Base-by-base conservation (phyloP, 768 basidiomycete species). In the Coprinellus micaceus region DNA sequence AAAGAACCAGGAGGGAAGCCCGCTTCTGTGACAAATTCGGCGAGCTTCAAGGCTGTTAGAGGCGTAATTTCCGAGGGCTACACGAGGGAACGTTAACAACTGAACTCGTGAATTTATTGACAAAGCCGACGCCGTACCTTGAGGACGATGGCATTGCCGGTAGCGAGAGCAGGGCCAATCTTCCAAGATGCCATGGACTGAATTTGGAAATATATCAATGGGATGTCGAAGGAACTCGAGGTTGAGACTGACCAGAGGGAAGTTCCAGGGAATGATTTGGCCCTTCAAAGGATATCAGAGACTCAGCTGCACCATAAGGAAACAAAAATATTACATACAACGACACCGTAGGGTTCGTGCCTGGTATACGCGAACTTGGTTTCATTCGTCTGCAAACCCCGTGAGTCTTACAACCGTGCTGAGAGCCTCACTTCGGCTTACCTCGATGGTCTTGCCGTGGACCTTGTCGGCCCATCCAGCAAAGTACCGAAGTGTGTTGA, bases 401-500 rank as follows among this genome's bases (percentile, higher is more conserved):
- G 15, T 43, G 46, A 25, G 28, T 7, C 7, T 10, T 45, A 45
- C 19, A 58, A 45, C 37, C 52, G 53, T 12, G 45, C 13, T 26
- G 47, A 45, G 9, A 25, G 24, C n/a, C n/a, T n/a, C 46, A 33
- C 52, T 45, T 45, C n/a, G 21, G 11, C 65, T 10, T 36, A 74
- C 74, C 67, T 93, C 89, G 67, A 92, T 84, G 7, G 83, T 84
- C 68, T 90, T 82, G 4, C 89, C 91, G 4, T 79, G 74, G 52
- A 88, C 71, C 74, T 95, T 96, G 75, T 94, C 94, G 21, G 92
- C 90, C 85, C 90, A 91, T 17, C 94, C 94, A 40, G 85, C 90
- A 63, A 88, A 98, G 73, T 95, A 96, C 30, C 82, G 77, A 61
- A 93, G 68, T 28, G 75, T 74, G 21, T 68, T 73, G 56, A 85